Base-by-base conservation (phyloP, 495 filamentous ascomycete genomes). In the Penicillium subrubescens region DNA sequence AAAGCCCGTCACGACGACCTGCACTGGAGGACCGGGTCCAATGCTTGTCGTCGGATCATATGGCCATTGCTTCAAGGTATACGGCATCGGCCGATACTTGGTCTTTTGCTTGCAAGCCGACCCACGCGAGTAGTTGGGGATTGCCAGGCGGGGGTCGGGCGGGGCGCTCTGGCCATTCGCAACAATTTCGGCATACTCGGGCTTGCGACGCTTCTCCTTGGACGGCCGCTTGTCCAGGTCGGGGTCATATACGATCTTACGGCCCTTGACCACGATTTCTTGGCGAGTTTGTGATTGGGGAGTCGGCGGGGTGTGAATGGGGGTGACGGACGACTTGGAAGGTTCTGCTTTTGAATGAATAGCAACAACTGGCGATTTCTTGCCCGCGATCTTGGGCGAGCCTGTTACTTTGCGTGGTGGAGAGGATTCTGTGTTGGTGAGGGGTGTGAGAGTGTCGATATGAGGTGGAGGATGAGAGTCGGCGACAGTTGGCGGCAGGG, bases 1-100 rank as follows among this genome's bases (percentile, higher is more conserved):
- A 72, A 97, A 96, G 5, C 94, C 93, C n/a, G 87, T 92, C 21
- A 97, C 91, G 12, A 97, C 89, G 50, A 99, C 87, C 71, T 97
- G 92, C 12, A 87, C 88, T 8, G 96, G 92, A 27, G 96, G 95
- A 5, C 92, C 93, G 41, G 92, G 92, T 1, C 92, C 93, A 61
- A 94, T 88, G 15, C 94, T 97, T 3, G 91, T 90, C 64, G 85
- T 82, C 3, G 87, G 77, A 71, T 97, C 94, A 69, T 92, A 94
- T 43, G 85, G 76, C 73, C 93, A 97, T 29, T 87, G 89, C 71
- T 84, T 88, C 41, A 96, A 77, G 46, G 85, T 83, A 75, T 95
- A 96, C 1, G 94, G 93, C 41, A 90, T 86, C 61, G 84, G 79
- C 37, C 94, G 89, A 65, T 93, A 80, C 65, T 87, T 87, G 54